Evolutionary conservation across 257 asterid genomes (phyloP).

Genomic region (Solanum ossicruentum): DNA sequence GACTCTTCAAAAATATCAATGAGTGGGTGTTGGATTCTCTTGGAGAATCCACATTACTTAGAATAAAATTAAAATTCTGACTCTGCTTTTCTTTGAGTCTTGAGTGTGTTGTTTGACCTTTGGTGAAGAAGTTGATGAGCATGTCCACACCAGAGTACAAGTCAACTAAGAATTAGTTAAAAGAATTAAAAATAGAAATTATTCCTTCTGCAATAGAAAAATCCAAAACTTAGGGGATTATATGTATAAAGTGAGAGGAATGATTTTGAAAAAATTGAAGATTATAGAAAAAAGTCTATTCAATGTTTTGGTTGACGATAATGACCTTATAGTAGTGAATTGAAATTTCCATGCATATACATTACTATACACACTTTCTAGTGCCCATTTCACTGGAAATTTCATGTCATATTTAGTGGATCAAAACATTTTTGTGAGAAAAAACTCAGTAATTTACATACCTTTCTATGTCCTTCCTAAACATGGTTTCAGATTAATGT

Average conservation of each 20-base stretch:
- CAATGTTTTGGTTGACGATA: neutral
- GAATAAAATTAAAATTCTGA: neutral
- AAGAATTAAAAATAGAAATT: neutral
- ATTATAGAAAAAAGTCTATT: neutral
- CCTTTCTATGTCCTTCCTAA: too few relatives aligned
- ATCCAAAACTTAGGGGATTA: neutral
- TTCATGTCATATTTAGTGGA: neutral
- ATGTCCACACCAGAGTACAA: neutral
- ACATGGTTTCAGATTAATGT: too few relatives aligned
- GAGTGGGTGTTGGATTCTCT: too few relatives aligned
- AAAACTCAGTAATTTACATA: too few relatives aligned
- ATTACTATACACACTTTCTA: neutral
- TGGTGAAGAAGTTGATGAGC: neutral
- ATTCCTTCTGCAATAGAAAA: neutral
- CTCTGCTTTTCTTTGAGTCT: neutral
- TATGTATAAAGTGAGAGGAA: neutral
- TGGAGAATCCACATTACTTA: too few relatives aligned
- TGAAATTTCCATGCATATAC: neutral
- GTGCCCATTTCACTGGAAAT: neutral
- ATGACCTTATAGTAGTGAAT: neutral
- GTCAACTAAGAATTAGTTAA: neutral
- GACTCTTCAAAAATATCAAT: too few relatives aligned
- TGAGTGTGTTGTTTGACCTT: neutral
- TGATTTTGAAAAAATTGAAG: neutral
- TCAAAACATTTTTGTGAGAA: neutral